Evolutionary conservation across 179 eudicot genomes (phyloP), one percentile per base, ranked within the genome.

Genomic region (Amaranthus tricolor): DNA sequence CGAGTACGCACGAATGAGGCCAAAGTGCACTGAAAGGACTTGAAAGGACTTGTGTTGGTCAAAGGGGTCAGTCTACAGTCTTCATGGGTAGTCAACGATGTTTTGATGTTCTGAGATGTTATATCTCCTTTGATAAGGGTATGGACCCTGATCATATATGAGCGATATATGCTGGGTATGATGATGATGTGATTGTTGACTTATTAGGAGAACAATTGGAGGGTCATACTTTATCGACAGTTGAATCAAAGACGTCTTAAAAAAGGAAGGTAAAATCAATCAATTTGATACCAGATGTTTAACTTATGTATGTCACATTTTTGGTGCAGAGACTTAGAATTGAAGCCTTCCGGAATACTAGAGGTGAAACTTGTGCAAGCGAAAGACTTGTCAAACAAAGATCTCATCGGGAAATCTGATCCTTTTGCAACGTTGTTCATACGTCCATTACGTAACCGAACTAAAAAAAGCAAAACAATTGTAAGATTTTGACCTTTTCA

Each of bases 281-380:
- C n/a, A 17, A 50, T 6, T 16, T 19, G 13, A 17, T 15, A 44
- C 11, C 47, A 21, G 59, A 24, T 51, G 17, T 24, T 24, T 17
- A 68, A 79, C 63, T 68, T 62, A 52, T 51, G 24, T 15, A 43
- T 74, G 66, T 20, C 58, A 50, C 55, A 17, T 6, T 44, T 56
- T 61, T 76, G 66, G 81, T 49, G 61, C 79, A 94, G 98, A 72
- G 87, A 94, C 76, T 88, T 92, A 74, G 97, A 94, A 79, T 78
- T 94, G 86, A 94, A 90, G 89, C 98, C 98, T 45, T 83, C 82
- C 72, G 98, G 98, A 76, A 81, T 80, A 21, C 79, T 94, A 68
- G 97, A 90, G 82, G 98, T 94, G 86, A 92, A 83, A 83, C 93
- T 94, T 75, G 91, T 94, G 51, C 98, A 92, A 85, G 98, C 96